These are phyloP conservation scores for Dissophora globulifera DNA, from an alignment of 192 early-diverging fungal species.

Conservation along the genomic window DNA sequence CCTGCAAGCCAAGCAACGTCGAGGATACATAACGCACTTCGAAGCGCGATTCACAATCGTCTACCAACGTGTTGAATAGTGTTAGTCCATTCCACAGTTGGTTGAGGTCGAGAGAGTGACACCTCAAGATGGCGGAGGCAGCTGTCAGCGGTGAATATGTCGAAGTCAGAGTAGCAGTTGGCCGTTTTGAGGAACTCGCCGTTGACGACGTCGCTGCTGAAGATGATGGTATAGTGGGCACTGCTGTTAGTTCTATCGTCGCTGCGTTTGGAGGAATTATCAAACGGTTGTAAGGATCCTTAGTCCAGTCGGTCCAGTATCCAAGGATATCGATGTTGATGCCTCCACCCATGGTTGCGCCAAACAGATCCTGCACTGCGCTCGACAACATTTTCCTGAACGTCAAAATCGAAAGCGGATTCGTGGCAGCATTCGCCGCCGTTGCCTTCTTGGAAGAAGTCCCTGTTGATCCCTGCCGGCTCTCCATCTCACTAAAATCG, in stretches of 20 bases:
- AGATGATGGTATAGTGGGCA: not conserved
- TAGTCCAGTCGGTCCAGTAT: slow-evolving; percentile 28
- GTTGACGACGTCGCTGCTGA: not conserved
- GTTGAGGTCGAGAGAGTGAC: slow-evolving; percentile 34
- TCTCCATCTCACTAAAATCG: slow-evolving; percentile 35
- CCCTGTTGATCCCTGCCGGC: not conserved
- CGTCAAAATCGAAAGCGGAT: slow-evolving; percentile 34
- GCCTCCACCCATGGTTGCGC: slow-evolving; percentile 39
- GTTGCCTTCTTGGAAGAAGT: slow-evolving; percentile 6
- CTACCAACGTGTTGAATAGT: slow-evolving; percentile 38
- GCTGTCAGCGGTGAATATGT: slow-evolving; percentile 31
- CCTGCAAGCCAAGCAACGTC: slow-evolving; percentile 38
- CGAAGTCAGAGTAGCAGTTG: not conserved
- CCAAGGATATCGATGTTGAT: slow-evolving; percentile 51
- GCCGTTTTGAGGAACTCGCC: not conserved
- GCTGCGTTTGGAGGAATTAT: not conserved
- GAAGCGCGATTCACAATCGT: slow-evolving; percentile 33
- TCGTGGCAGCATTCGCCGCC: not conserved
- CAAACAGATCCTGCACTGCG: slow-evolving; percentile 42
- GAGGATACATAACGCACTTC: slow-evolving; percentile 34
- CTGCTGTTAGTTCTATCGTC: slow-evolving; percentile 33
- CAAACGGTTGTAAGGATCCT: slow-evolving; percentile 43
- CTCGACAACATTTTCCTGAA: slow-evolving; percentile 46
- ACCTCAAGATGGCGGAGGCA: slow-evolving; percentile 28
- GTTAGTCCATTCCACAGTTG: slow-evolving; percentile 45